Evolutionary conservation across 2,329 filamentous ascomycete genomes (phyloP), one percentile per base, ranked within the genome.

Genomic region (Phialophora tarda): DNA sequence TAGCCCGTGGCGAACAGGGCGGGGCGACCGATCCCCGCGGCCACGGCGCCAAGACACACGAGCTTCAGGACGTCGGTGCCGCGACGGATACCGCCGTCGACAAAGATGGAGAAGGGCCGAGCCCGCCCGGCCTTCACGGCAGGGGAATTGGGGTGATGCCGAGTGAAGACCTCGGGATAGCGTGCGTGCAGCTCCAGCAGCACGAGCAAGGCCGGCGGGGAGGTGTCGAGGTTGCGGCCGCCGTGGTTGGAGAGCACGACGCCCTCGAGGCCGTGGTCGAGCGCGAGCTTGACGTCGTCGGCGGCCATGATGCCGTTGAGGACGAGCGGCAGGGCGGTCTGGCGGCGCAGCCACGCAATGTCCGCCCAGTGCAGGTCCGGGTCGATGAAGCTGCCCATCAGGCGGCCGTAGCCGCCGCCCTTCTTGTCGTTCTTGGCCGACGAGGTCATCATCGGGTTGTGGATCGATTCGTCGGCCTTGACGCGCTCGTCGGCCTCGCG

Each of bases 241-340:
- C 86, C 86, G 65, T 88, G 86, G 68, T 88, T 88, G 68, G 82
- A 85, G 30, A 88, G 70, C 63, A 86, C 73, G 48, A 88, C 83
- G 0, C 85, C 85, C 65, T 86, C 82, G 28, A 84, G 77, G 0
- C 84, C 84, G 63, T 80, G 75, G 51, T 82, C 75, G 61, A 83
- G 80, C 0, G 86, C 85, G 38, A 81, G 72, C n/a, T 79, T 79
- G 0, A 85, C 85, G 71, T 88, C 85, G 47, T 84, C 84, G 0
- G 84, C 84, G 14, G 79, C 82, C 79, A 86, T 85, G 5, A 87
- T 80, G 0, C 85, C 85, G 73, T 88, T 87, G 28, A 87, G 68
- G 50, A 86, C 80, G n/a, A 88, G 78, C 0, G 85, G 84, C 6
- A 86, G 77, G 21, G 80, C 76, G 0, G 79, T 79, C 64, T 82